A percentile compares a stretch with the other conserved stretches of the same genome.
Evolutionary conservation across 306 rosid species (phyloP).

Genomic region (Bauhinia variegata): DNA sequence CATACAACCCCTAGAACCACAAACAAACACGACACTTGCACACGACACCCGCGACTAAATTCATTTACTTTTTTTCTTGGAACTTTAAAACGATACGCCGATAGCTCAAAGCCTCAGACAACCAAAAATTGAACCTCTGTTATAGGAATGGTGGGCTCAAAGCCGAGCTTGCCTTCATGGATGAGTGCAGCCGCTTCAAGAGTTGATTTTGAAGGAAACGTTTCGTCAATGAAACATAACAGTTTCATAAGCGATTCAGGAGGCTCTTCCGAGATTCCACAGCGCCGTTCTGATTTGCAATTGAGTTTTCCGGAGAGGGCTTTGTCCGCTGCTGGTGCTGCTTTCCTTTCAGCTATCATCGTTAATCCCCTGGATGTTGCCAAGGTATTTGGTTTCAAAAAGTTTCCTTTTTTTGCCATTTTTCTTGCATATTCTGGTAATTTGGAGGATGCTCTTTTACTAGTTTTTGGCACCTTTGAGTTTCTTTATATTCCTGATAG

Average conservation of each 20-base stretch:
- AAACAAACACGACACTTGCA: not conserved
- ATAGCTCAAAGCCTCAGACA: slow-evolving; percentile 7
- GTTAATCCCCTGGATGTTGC: slow-evolving; percentile 93
- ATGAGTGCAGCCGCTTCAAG: slow-evolving; percentile 42
- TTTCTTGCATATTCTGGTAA: not conserved
- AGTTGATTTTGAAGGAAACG: slow-evolving; percentile 50
- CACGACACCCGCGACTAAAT: not conserved
- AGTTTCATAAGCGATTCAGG: slow-evolving; percentile 11
- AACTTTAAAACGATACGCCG: not conserved
- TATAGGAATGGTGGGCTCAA: slow-evolving; percentile 48
- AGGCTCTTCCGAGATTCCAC: not conserved
- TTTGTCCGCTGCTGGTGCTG: slow-evolving; percentile 83
- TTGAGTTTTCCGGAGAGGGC: slow-evolving; percentile 66
- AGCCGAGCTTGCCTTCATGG: slow-evolving; percentile 53
- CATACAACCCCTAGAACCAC: not conserved
- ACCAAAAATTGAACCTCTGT: not conserved
- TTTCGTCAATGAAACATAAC: slow-evolving; percentile 39
- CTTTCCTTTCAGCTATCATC: slow-evolving; percentile 75
- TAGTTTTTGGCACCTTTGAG: not conserved
- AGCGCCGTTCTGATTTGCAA: slow-evolving; percentile 42
- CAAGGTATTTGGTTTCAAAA: slow-evolving; percentile 50
- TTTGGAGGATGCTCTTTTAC: not conserved
- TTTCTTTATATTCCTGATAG: not conserved
- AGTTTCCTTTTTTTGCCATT: not conserved
- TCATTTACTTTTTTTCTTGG: not conserved